Percentiles rank a stretch among this genome's conserved stretches.
Evolutionary conservation across 257 asterid genomes (phyloP).

Genomic region (Leptodermis oblonga): DNA sequence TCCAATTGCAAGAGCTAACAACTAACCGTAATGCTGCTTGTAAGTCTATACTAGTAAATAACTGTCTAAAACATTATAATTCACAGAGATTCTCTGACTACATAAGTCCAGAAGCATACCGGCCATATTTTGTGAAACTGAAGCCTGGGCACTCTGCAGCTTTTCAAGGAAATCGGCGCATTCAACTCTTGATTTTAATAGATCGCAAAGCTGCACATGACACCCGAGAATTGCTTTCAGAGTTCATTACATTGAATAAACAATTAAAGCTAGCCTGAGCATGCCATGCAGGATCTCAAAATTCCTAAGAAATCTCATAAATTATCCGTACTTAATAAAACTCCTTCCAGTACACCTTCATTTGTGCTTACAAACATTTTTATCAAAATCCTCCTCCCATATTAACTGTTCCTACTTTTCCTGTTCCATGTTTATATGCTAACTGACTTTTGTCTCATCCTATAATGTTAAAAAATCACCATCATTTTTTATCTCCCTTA

Average conservation of each 20-base stretch:
- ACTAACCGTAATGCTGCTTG: not conserved
- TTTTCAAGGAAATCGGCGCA: constrained; percentile 85
- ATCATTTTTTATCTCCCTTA: no score
- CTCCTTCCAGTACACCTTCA: no score
- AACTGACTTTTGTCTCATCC: not conserved
- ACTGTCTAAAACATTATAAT: not conserved
- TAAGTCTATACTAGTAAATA: not conserved
- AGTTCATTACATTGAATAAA: not conserved
- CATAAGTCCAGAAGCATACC: constrained; percentile 39
- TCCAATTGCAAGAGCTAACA: not conserved
- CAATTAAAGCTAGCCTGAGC: not conserved
- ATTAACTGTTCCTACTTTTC: not conserved
- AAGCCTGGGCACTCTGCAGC: constrained; percentile 72
- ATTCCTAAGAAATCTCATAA: not conserved
- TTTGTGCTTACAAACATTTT: not conserved
- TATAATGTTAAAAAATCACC: no score
- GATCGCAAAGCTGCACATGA: constrained; percentile 64
- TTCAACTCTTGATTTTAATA: constrained; percentile 83
- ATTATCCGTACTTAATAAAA: not conserved
- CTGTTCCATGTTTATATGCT: not conserved
- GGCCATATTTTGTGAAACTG: constrained; percentile 50
- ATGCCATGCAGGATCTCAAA: not conserved
- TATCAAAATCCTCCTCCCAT: not conserved
- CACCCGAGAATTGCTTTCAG: not conserved
- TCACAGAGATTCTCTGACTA: not conserved